Percentiles rank a stretch among this genome's conserved stretches.
These are phyloP conservation scores for Monilinia polystroma DNA, from an alignment of 2,329 filamentous ascomycete genomes.

Conservation along the genomic window DNA sequence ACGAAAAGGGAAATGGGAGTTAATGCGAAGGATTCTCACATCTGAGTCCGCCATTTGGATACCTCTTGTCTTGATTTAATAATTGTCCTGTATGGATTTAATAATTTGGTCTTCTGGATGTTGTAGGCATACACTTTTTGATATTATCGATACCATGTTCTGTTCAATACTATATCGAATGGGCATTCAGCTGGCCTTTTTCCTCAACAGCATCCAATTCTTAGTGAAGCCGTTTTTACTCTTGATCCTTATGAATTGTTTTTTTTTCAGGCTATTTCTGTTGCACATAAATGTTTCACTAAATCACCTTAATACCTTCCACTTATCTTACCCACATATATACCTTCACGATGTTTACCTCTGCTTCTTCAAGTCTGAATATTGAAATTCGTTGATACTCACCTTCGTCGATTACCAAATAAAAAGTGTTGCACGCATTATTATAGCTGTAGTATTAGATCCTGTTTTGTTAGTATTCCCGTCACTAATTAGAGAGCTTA, in stretches of 20 bases:
- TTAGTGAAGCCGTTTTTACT: not conserved
- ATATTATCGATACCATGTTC: slow-evolving; percentile 1
- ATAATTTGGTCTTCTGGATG: slow-evolving; percentile 3
- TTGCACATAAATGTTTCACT: not conserved
- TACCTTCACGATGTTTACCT: too few species aligned
- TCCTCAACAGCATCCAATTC: not conserved
- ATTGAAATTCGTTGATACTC: not conserved
- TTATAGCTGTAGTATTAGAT: too few species aligned
- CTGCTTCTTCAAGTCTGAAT: not conserved
- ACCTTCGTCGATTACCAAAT: too few species aligned
- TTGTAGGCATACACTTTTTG: slow-evolving; percentile 2
- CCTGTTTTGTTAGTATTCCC: too few species aligned
- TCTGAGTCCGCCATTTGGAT: slow-evolving; percentile 6
- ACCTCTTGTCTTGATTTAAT: not conserved
- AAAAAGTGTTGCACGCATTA: too few species aligned
- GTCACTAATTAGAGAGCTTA: too few species aligned
- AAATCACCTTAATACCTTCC: not conserved
- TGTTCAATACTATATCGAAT: slow-evolving; percentile 1
- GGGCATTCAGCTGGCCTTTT: not conserved
- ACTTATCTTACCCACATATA: not conserved
- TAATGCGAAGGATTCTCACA: slow-evolving; percentile 6
- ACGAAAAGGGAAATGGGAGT: slow-evolving; percentile 11
- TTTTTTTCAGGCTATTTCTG: not conserved
- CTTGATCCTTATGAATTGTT: not conserved
- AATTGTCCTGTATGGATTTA: slow-evolving; percentile 3